These are phyloP conservation scores for Leccinum aurantiacum DNA, from an alignment of 768 basidiomycete species.

Conservation along the genomic window DNA sequence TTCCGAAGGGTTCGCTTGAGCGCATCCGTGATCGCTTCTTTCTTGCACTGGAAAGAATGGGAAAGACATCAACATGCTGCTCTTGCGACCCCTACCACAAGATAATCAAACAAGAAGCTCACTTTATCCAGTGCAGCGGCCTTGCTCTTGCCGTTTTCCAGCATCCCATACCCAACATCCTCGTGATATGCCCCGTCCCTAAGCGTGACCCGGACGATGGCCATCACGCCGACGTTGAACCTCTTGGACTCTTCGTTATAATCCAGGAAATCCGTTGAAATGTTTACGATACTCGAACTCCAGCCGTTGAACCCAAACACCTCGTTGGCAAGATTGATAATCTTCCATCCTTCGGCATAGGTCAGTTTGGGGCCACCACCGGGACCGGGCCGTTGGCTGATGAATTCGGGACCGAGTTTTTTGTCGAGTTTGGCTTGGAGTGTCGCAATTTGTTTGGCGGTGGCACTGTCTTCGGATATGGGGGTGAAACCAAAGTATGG, in stretches of 20 bases:
- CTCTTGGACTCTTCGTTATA: conserved; percentile 62
- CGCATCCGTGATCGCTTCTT: conserved; percentile 95
- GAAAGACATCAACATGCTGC: conserved; percentile 2
- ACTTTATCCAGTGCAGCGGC: conserved; percentile 91
- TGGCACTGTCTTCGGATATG: conserved; percentile 60
- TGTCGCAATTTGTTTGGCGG: conserved; percentile 53
- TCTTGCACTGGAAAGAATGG: conserved; percentile 74
- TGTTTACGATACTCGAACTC: conserved; percentile 75
- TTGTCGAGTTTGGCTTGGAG: conserved; percentile 82
- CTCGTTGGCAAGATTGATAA: conserved; percentile 97
- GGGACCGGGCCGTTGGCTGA: conserved; percentile 86
- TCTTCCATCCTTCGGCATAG: conserved; percentile 97
- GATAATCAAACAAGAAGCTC: conserved; percentile 21
- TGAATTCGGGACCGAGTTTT: conserved; percentile 92
- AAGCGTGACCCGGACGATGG: conserved; percentile 84
- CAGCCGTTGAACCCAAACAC: conserved; percentile 98
- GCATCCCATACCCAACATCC: conserved; percentile 87
- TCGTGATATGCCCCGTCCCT: conserved; percentile 89
- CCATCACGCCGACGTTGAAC: conserved; percentile 76
- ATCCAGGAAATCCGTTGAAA: conserved; percentile 81
- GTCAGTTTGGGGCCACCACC: conserved; percentile 85
- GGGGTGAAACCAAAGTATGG: conserved; percentile 6
- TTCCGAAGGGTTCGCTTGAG: conserved; percentile 87
- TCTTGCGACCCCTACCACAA: background rate
- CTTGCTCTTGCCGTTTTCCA: conserved; percentile 86